Evolutionary conservation across 768 basidiomycete genomes (phyloP), one percentile per base, ranked within the genome.

Genomic region (Rhodotorula kratochvilovae): DNA sequence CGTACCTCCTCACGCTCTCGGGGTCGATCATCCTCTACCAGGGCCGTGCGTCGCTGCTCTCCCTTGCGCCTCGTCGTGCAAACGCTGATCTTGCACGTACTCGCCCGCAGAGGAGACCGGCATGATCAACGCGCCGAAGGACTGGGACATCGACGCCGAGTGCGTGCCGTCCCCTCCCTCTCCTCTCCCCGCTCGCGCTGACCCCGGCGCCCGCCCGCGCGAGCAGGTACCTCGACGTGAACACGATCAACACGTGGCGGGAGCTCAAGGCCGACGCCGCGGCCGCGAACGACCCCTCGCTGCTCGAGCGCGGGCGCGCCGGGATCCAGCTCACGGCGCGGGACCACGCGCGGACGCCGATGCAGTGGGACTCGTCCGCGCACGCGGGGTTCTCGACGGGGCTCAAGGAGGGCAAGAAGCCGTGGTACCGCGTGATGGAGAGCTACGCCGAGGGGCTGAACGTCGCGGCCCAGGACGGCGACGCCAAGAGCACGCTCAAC

Each of bases 11-110:
- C 46, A 84, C 86, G 2, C 86, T 87, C 53, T 81, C 83, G 15
- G 89, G 89, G 12, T 89, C 89, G 29, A 80, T 87, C 70, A 90
- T 87, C 78, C 82, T 91, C 19, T 90, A 87, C 77, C 88, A 90
- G 80, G 89, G 89, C 12, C 62, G 72, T 69, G 33, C 19, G 72
- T 55, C 11, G 4, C n/a, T 23, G 16, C 17, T n/a, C 19, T 83
- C 36, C 27, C 7, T 31, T 19, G 1, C 31, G 27, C 29, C 31
- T 7, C 51, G 13, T 33, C 3, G 0, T 6, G 11, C 53, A 15
- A 16, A 21, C 25, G 2, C 21, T 25, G 23, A 11, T 29, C 29
- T 25, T 27, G 13, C 3, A 29, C 42, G 17, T 17, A 39, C 12
- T 45, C 15, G 19, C 19, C 45, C 31, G 27, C 60, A 70, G 69